Percentiles rank a stretch among this genome's conserved stretches.
These are phyloP conservation scores for Mycena alexandri DNA, from an alignment of 768 basidiomycete genomes.

Conservation along the genomic window DNA sequence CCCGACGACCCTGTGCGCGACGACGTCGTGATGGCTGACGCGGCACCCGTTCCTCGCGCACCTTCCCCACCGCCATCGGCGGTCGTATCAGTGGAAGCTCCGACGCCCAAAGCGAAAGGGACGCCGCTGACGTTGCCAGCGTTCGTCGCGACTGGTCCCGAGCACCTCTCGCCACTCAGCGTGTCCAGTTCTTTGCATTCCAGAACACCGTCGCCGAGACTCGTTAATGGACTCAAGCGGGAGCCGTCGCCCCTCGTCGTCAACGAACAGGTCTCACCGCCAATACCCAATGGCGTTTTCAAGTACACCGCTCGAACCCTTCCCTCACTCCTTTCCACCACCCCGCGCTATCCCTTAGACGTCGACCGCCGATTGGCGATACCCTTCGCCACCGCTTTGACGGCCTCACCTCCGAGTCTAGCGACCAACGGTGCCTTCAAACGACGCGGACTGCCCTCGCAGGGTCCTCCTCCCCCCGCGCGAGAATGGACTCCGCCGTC, in stretches of 20 bases:
- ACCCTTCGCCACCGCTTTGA: background rate
- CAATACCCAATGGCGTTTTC: slow-evolving; percentile 3
- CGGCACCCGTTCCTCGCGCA: background rate
- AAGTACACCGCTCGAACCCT: background rate
- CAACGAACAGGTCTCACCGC: background rate
- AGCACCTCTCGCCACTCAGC: slow-evolving; percentile 27
- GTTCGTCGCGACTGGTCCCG: slow-evolving; percentile 17
- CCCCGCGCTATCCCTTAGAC: slow-evolving; percentile 17
- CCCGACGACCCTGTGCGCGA: background rate
- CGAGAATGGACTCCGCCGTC: too few species aligned
- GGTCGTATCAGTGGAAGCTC: background rate
- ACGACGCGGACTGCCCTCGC: background rate
- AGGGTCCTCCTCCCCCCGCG: background rate
- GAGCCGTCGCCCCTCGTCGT: slow-evolving; percentile 20
- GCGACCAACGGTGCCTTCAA: background rate
- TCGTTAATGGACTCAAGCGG: slow-evolving; percentile 18
- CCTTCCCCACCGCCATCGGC: background rate
- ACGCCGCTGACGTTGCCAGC: slow-evolving; percentile 17
- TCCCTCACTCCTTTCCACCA: background rate
- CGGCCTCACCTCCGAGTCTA: slow-evolving; percentile 5
- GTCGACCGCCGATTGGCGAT: slow-evolving; percentile 6
- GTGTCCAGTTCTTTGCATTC: slow-evolving; percentile 13
- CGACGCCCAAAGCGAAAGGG: background rate
- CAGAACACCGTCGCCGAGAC: slow-evolving; percentile 28
- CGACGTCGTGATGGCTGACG: slow-evolving; percentile 21